A percentile compares a stretch with the other conserved stretches of the same genome.
Evolutionary conservation across 2,329 filamentous ascomycete genomes (phyloP).

Genomic region (Nectriaceae sp.): DNA sequence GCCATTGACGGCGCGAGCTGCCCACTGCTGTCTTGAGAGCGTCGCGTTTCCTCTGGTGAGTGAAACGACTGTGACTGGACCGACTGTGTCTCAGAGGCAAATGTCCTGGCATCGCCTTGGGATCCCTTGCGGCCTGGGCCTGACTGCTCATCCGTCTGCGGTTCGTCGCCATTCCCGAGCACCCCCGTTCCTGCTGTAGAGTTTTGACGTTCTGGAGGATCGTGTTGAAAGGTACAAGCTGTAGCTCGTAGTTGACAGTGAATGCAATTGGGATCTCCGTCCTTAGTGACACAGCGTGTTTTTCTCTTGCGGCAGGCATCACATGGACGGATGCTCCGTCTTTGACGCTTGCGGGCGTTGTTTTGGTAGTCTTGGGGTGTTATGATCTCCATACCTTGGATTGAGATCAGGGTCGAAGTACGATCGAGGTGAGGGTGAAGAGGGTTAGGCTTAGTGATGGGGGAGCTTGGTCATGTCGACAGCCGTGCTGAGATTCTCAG

Average conservation of each 20-base stretch:
- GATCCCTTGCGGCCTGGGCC: constrained; percentile 23
- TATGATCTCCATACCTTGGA: constrained; percentile 37
- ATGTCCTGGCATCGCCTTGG: constrained; percentile 24
- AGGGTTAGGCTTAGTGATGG: too few relatives aligned
- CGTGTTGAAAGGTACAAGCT: constrained; percentile 32
- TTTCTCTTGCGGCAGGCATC: constrained; percentile 37
- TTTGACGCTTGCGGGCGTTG: constrained; percentile 30
- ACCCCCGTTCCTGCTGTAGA: constrained; percentile 13
- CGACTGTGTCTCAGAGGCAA: constrained; percentile 23
- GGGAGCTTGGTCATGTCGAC: too few relatives aligned
- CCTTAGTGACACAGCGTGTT: constrained; percentile 34
- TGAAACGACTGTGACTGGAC: constrained; percentile 27
- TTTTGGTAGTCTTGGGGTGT: constrained; percentile 34
- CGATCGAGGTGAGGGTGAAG: too few relatives aligned
- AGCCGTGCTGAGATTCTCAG: too few relatives aligned
- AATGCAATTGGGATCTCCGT: constrained; percentile 30
- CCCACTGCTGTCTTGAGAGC: constrained; percentile 24
- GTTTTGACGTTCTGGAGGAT: constrained; percentile 30
- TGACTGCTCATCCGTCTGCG: constrained; percentile 5
- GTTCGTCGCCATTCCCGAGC: constrained; percentile 21
- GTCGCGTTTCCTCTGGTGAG: constrained; percentile 27
- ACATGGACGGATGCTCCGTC: constrained; percentile 32
- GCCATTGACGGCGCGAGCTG: constrained; percentile 5
- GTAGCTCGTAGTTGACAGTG: constrained; percentile 31
- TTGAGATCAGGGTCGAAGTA: too few relatives aligned